Conservation (phyloP, 2,329 filamentous ascomycete species). For the Nigrospora sphaerica region DNA sequence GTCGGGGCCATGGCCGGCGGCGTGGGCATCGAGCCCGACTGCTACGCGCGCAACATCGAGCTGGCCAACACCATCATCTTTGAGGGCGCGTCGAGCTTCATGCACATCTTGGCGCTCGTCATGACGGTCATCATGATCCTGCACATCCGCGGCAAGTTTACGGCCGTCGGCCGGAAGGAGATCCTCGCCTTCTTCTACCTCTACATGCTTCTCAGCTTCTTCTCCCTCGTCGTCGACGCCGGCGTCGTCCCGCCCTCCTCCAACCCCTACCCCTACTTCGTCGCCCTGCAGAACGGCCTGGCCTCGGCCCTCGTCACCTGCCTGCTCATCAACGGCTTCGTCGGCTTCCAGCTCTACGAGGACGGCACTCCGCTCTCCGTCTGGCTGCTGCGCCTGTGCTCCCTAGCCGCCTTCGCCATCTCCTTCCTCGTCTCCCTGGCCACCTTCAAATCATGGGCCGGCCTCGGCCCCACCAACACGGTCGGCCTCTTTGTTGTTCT, state of each 20-base stretch:
- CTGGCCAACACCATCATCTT: slow-evolving; percentile 98
- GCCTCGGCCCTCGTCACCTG: slow-evolving; percentile 81
- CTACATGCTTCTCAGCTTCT: slow-evolving; percentile 83
- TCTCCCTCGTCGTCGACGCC: slow-evolving; percentile 85
- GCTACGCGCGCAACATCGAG: slow-evolving; percentile 92
- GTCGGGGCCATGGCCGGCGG: slow-evolving; percentile 68
- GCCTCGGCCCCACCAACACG: slow-evolving; percentile 77
- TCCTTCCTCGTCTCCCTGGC: slow-evolving; percentile 81
- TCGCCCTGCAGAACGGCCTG: slow-evolving; percentile 78
- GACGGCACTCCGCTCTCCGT: slow-evolving; percentile 90
- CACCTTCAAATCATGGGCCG: slow-evolving; percentile 89
- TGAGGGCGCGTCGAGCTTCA: slow-evolving; percentile 80
- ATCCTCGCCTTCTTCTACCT: slow-evolving; percentile 93
- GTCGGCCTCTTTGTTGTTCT: slow-evolving; percentile 85
- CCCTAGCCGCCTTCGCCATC: slow-evolving; percentile 74
- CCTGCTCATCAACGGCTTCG: slow-evolving; percentile 93
- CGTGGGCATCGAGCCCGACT: slow-evolving; percentile 78
- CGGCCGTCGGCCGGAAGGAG: slow-evolving; percentile 74
- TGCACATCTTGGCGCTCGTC: slow-evolving; percentile 81
- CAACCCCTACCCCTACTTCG: slow-evolving; percentile 81
- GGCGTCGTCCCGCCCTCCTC: slow-evolving; percentile 84
- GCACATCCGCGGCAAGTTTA: slow-evolving; percentile 95
- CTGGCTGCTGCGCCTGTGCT: slow-evolving; percentile 81
- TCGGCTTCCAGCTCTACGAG: slow-evolving; percentile 97
- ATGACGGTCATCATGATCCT: slow-evolving; percentile 98